These are phyloP conservation scores for Aureobasidium sp. DNA, from an alignment of 2,329 filamentous ascomycete genomes.

Conservation along the genomic window DNA sequence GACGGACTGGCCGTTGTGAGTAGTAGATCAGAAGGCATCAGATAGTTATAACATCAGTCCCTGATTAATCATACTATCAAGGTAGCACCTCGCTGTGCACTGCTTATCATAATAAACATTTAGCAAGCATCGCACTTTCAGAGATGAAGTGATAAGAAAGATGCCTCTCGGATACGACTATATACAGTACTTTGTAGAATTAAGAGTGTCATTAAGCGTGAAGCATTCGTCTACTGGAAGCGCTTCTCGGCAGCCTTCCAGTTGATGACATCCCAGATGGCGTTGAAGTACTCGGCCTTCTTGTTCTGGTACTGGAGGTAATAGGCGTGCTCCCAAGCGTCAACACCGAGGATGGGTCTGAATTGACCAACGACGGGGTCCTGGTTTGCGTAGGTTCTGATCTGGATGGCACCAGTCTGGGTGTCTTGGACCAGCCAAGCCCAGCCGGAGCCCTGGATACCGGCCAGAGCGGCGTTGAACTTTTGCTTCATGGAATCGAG, in stretches of 20 bases:
- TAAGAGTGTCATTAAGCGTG: neutral
- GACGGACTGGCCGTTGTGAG: no score
- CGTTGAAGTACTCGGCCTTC: conserved; percentile 91
- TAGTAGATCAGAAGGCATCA: no score
- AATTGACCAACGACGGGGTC: conserved; percentile 80
- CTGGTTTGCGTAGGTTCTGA: conserved; percentile 75
- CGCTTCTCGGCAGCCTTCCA: conserved; percentile 83
- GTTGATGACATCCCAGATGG: conserved; percentile 92
- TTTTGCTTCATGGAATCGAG: conserved; percentile 52
- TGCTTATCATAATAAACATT: no score
- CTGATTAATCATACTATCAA: no score
- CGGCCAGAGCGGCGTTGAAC: conserved; percentile 55
- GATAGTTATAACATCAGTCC: no score
- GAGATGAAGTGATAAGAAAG: neutral
- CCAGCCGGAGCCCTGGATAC: conserved; percentile 58
- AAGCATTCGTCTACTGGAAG: conserved; percentile 42
- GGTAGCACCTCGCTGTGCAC: no score
- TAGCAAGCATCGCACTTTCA: neutral
- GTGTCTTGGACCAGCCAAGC: conserved; percentile 55
- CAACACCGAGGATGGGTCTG: conserved; percentile 75
- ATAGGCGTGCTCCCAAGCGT: conserved; percentile 96
- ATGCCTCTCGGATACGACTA: neutral
- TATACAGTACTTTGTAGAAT: neutral
- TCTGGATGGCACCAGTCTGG: conserved; percentile 49
- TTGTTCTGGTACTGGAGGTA: conserved; percentile 95